Conservation (phyloP, 805 yeast species). For the Kodamaea laetipori region DNA sequence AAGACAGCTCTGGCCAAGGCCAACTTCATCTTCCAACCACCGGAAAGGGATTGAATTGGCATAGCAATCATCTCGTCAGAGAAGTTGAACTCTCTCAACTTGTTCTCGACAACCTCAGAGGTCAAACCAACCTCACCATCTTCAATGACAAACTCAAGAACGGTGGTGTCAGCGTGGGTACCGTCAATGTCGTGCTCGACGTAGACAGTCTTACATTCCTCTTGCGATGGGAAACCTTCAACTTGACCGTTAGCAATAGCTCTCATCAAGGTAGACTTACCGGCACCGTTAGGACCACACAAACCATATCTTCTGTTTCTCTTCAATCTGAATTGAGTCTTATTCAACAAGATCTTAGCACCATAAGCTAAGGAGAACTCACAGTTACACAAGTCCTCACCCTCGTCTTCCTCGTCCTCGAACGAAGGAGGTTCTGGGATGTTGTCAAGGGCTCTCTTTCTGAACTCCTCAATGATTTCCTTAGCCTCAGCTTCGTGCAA, state of each 20-base stretch:
- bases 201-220: constrained; percentile 98
- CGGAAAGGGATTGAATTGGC: constrained; percentile 97
- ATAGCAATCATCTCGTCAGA: constrained; percentile 86
- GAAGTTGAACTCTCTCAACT: constrained; percentile 91
- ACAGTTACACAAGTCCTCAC: constrained; percentile 99
- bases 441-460: constrained; percentile 96
- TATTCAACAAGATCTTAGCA: constrained; percentile 99
- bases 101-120: constrained; percentile 66
- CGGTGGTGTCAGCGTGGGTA: constrained; percentile 94
- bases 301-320: constrained; percentile 99
- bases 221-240: constrained; percentile 99
- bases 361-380: constrained; percentile 99
- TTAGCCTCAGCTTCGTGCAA: constrained; percentile 91
- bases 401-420: constrained; percentile 97
- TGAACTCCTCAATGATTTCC: constrained; percentile 88
- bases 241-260: constrained; percentile 98
- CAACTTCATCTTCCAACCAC: constrained; percentile 99
- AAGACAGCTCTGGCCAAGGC: constrained; percentile 99
- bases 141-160: constrained; percentile 86
- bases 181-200: constrained; percentile 99
- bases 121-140: constrained; percentile 75
- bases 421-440: constrained; percentile 94
- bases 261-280: constrained; percentile 76
- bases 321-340: constrained; percentile 98
- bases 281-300: constrained; percentile 65